Base-by-base conservation (phyloP, 2,329 filamentous ascomycete genomes). In the Helotiales sp. region DNA sequence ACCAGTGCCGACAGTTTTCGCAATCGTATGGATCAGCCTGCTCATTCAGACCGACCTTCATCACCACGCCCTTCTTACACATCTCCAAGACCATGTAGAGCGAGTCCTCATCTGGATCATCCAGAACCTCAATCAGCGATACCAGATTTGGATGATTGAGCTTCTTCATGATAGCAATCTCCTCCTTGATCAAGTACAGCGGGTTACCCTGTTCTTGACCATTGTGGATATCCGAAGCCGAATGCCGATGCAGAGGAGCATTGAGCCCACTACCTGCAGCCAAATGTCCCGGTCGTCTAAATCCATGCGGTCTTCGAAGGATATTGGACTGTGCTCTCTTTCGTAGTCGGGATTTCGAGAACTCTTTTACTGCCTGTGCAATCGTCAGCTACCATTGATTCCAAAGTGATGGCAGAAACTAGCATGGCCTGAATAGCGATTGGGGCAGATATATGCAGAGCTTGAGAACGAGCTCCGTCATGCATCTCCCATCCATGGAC, bases 141-240 rank as follows among this genome's bases (percentile, higher is more conserved):
- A 98, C 95, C n/a, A 99, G 83, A 76, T 98, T 99, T 30, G 89
- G 91, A 76, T 99, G 96, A 76, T 97, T 90, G 55, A 98, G 85
- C 81, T 98, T 98, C 84, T 98, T 99, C 94, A 99, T 98, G 77
- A 98, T 96, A 66, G 96, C 96, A 75, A 98, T 96, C 79, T 99
- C 96, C 78, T 97, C 92, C 69, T 93, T 91, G 78, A 99, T 98
- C 67, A 98, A 83, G 75, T 92, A 92, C 13, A 98, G 83, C 0
- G 95, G 88, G 75, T 89, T 87, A 28, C 83, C 82, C 72, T 90
- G 90, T 77, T 91, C 90, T 50, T 85, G 85, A 54, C 83, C 81
- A 68, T 85, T 82, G 26, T 81, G 79, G 58, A 83, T 80, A 50
- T 87, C 84, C 6, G 80, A 80, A 7, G 83, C 82, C 10, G 86